A percentile compares a stretch with the other conserved stretches of the same genome.
Conservation (phyloP, 106 monocot genomes). For the Dioscorea dumetorum region DNA sequence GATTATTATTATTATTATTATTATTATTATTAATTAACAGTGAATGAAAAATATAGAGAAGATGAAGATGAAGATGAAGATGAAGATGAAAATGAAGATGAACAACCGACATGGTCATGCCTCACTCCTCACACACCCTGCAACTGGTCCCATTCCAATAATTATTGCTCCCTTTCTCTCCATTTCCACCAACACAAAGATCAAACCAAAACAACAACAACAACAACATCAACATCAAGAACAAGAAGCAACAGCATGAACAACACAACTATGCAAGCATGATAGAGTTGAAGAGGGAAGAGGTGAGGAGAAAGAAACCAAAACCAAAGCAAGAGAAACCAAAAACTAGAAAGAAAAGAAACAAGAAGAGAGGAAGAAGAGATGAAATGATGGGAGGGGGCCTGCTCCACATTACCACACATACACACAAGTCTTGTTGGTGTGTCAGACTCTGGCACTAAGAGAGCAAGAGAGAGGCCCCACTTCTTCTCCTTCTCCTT, state of each 20-base stretch:
- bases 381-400: not conserved
- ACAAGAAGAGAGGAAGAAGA: too few species aligned
- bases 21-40: not conserved
- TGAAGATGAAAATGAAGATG: too few species aligned
- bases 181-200: not conserved
- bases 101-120: constrained; percentile 8
- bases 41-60: too few species aligned
- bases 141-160: constrained; percentile 5
- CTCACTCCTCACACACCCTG: constrained; percentile 11
- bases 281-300: too few species aligned
- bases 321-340: too few species aligned
- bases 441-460: constrained; percentile 1
- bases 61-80: not conserved
- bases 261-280: too few species aligned
- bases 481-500: not conserved
- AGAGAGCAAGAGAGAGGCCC: not conserved
- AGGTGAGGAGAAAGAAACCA: too few species aligned
- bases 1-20: too few species aligned
- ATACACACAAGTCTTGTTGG: not conserved
- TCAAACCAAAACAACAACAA: too few species aligned
- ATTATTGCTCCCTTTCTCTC: not conserved
- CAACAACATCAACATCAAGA: too few species aligned
- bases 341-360: too few species aligned
- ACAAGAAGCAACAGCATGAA: too few species aligned
- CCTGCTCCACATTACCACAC: not conserved